Evolutionary conservation across 1,284 basidiomycete species (phyloP), one percentile per base, ranked within the genome.

Genomic region (Trametes hirsuta): DNA sequence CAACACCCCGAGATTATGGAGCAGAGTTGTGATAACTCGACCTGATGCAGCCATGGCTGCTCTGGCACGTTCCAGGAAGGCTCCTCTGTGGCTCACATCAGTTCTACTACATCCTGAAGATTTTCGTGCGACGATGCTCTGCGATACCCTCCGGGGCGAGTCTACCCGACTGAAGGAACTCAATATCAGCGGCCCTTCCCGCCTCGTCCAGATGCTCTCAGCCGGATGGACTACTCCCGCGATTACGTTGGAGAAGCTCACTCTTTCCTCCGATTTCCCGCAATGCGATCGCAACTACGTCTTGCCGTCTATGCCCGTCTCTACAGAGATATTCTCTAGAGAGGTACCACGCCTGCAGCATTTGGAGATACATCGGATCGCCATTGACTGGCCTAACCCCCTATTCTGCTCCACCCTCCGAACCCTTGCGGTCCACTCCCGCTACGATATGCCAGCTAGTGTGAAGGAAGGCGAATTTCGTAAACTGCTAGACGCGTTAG

Each of bases 61-160:
- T 35, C 36, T 64, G 8, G 34, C 52, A 5, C 61, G 64, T 4
- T 63, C 64, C 14, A 62, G 59, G 56, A 58, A 61, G 15, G 59
- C 61, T 2, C 58, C 63, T 14, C 54, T 64, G 0, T 53, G 45
- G 47, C 10, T 66, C 24, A 35, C 47, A 4, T 58, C 47, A 1
- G n/a, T 21, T 3, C 21, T 62, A 5, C 2, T 22, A n/a, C 14
- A 42, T 36, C 6, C 40, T 5, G 34, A 37, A 14, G 58, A 54
- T 21, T 30, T 30, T n/a, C 44, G 1, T 55, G 50, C 4, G 11
- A 21, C 4, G 14, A 6, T 12, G 15, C 51, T 3, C 37, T 61
- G 6, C 5, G 50, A 61, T 12, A 37, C n/a, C 1, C 21, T 61
- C 4, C 46, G 61, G 53, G 15, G 47, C 9, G 59, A 64, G 41